Evolutionary conservation across 2,329 filamentous ascomycete genomes (phyloP).

Genomic region (Amesomyces nigricolor): DNA sequence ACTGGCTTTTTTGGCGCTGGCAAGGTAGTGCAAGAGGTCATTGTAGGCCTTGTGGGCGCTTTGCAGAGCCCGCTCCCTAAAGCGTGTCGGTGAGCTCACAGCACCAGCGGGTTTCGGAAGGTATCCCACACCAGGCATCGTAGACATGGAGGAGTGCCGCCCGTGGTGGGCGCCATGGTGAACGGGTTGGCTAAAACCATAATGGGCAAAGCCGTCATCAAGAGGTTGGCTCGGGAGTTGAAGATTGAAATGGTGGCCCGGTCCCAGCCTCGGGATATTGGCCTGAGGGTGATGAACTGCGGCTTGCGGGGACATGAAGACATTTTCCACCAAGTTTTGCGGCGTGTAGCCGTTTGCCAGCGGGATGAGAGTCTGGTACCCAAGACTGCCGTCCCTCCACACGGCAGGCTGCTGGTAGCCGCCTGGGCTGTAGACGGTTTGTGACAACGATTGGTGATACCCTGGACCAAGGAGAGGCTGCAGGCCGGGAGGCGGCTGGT

Average conservation of each 20-base stretch:
- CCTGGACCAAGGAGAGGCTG: slow-evolving; percentile 29
- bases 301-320: slow-evolving; percentile 30
- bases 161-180: slow-evolving; percentile 26
- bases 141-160: slow-evolving; percentile 25
- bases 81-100: slow-evolving; percentile 36
- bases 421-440: slow-evolving; percentile 37
- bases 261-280: slow-evolving; percentile 25
- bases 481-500: slow-evolving; percentile 21
- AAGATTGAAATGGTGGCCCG: slow-evolving; percentile 26
- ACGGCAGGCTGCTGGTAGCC: slow-evolving; percentile 34
- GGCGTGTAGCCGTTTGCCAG: slow-evolving; percentile 33
- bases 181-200: slow-evolving; percentile 22
- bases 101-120: slow-evolving; percentile 21
- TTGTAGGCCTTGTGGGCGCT: slow-evolving; percentile 70
- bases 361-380: slow-evolving; percentile 31
- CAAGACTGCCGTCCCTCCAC: slow-evolving; percentile 35
- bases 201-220: slow-evolving; percentile 28
- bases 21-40: slow-evolving; percentile 61
- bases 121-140: slow-evolving; percentile 18
- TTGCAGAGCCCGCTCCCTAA: slow-evolving; percentile 62
- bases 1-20: slow-evolving; percentile 50
- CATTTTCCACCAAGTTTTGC: slow-evolving; percentile 32
- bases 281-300: slow-evolving; percentile 25
- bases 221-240: slow-evolving; percentile 26
- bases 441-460: slow-evolving; percentile 35